Evolutionary conservation across 1,139 yeast genomes (phyloP).

Genomic region (Candida pseudoviswanathii): DNA sequence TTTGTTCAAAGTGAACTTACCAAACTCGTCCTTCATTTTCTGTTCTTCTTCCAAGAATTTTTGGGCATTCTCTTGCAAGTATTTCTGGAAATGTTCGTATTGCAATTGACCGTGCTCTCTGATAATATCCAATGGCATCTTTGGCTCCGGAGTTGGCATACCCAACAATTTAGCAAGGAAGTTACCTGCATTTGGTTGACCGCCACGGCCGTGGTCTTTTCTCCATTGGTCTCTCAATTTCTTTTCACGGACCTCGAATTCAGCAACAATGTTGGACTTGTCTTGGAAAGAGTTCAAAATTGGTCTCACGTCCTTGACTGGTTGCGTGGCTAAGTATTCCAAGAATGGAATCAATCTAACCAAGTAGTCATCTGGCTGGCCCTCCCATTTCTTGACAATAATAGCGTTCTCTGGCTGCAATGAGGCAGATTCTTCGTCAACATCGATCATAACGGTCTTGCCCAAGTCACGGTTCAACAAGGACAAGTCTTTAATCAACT

Average conservation of each 20-base stretch:
- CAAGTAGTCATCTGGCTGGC: slow-evolving; percentile 76
- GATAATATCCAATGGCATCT: slow-evolving; percentile 88
- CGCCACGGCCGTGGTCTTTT: slow-evolving; percentile 59
- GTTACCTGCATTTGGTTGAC: slow-evolving; percentile 53
- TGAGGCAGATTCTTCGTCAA: slow-evolving; percentile 69
- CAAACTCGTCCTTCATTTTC: slow-evolving; percentile 77
- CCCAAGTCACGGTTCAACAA: slow-evolving; percentile 88
- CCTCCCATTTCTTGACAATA: slow-evolving; percentile 83
- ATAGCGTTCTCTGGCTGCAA: slow-evolving; percentile 93
- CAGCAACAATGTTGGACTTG: slow-evolving; percentile 65
- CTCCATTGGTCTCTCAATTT: slow-evolving; percentile 68
- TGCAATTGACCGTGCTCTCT: slow-evolving; percentile 94
- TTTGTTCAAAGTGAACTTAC: slow-evolving; percentile 79
- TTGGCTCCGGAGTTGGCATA: slow-evolving; percentile 59
- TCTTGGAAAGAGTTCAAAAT: slow-evolving; percentile 70
- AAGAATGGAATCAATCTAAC: slow-evolving; percentile 85
- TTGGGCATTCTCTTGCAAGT: slow-evolving; percentile 86
- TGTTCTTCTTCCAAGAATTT: slow-evolving; percentile 80
- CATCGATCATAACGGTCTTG: slow-evolving; percentile 80
- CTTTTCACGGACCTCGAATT: slow-evolving; percentile 76
- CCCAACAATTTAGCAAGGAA: slow-evolving; percentile 63
- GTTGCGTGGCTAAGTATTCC: slow-evolving; percentile 93
- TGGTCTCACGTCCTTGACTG: slow-evolving; percentile 88
- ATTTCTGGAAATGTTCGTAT: slow-evolving; percentile 79
- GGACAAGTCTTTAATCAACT: slow-evolving; percentile 80